Evolutionary conservation across 1,139 yeast species (phyloP).

Genomic region (Pichia sp.): DNA sequence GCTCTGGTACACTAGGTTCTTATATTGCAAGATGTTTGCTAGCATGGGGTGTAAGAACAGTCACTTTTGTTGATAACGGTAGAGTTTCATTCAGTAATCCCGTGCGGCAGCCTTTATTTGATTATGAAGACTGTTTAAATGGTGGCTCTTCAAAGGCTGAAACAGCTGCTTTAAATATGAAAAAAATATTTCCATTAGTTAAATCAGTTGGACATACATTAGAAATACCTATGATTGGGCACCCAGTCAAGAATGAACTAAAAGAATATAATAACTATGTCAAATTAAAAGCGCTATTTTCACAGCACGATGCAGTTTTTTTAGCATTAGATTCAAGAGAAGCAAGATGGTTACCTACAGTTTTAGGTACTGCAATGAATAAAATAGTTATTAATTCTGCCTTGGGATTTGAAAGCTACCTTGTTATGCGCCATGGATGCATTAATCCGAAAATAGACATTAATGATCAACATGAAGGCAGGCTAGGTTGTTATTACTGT

Average conservation of each 20-base stretch:
- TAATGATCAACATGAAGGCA: conserved; percentile 25
- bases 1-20: conserved; percentile 95
- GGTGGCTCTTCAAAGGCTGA: conserved; percentile 72
- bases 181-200: conserved; percentile 72
- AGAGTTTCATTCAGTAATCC: conserved; percentile 88
- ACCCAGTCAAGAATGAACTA: conserved; percentile 52
- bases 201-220: conserved; percentile 52
- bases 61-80: conserved; percentile 88
- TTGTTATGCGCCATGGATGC: conserved; percentile 89
- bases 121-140: conserved; percentile 64
- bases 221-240: conserved; percentile 96
- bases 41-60: conserved; percentile 89
- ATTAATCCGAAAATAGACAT: conserved; percentile 17
- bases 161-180: conserved; percentile 68
- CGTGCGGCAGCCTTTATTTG: conserved; percentile 84
- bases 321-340: conserved; percentile 91
- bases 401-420: conserved; percentile 84
- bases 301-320: conserved; percentile 67
- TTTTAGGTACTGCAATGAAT: conserved; percentile 56
- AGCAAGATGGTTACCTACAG: conserved; percentile 92
- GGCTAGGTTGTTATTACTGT: conserved; percentile 90
- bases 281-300: conserved; percentile 46
- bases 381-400: conserved; percentile 89
- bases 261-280: conserved; percentile 47
- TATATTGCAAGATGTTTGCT: conserved; percentile 78